Conservation (phyloP, 176 grass and related monocot species). For the Oryza glaberrima region DNA sequence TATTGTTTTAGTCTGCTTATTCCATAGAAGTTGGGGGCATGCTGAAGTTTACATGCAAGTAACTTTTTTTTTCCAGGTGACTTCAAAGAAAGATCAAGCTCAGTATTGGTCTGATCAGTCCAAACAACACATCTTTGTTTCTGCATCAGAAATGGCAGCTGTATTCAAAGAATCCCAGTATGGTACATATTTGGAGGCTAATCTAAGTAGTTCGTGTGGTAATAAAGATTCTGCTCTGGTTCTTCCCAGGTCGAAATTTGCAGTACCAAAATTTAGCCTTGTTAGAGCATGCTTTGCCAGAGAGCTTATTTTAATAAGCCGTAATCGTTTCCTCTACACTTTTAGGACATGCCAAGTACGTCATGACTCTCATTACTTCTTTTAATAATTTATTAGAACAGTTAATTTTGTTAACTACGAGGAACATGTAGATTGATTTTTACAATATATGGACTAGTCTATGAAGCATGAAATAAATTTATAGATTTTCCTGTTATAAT, state of each 20-base stretch:
- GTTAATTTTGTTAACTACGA: not conserved
- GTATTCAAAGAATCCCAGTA: constrained; percentile 61
- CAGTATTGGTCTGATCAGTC: constrained; percentile 69
- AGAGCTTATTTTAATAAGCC: constrained; percentile 67
- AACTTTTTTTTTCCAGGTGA: constrained; percentile 47
- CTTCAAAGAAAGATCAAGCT: constrained; percentile 78
- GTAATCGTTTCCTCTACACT: constrained; percentile 72
- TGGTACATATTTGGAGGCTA: constrained; percentile 38
- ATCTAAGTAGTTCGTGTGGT: constrained; percentile 28
- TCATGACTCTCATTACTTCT: not conserved
- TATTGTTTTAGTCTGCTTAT: constrained; percentile 14
- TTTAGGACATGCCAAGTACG: constrained; percentile 74
- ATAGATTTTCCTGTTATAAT: not conserved
- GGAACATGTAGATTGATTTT: not conserved
- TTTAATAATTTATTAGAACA: constrained; percentile 3
- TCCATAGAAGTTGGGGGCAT: not conserved
- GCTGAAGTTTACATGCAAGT: constrained; percentile 6
- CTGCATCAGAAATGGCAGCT: constrained; percentile 54
- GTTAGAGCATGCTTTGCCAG: constrained; percentile 65
- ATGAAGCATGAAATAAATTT: not conserved
- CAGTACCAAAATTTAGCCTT: constrained; percentile 64
- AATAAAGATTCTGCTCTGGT: constrained; percentile 30
- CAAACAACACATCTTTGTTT: constrained; percentile 56
- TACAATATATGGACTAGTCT: not conserved
- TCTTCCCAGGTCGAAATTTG: constrained; percentile 68